phyloP scores from a whole-genome alignment of 768 basidiomycete genomes.

The Basidioascus undulatus region DNA sequence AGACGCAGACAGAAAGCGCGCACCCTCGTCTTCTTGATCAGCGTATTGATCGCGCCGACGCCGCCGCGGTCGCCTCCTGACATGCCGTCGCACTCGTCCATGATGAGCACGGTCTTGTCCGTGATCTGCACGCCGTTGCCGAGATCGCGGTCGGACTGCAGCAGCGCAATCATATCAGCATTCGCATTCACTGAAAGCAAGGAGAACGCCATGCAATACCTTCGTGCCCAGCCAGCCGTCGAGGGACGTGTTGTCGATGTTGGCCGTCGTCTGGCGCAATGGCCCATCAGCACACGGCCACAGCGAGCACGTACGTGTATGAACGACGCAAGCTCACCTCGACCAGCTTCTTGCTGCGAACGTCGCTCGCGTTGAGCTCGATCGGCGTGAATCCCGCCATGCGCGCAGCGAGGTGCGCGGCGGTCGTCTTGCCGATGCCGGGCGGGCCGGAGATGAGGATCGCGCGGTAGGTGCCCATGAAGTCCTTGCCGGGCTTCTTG shows the following conservation, averaged over 20 bases:
- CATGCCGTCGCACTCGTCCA: conserved; percentile 99
- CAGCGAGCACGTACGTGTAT: neutral
- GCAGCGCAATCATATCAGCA: neutral
- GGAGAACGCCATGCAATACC: neutral
- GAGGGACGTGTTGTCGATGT: conserved; percentile 65
- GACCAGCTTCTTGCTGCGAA: conserved; percentile 84
- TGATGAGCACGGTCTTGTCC: conserved; percentile 65
- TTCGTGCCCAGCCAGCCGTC: conserved; percentile 45
- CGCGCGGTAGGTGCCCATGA: conserved; percentile 63
- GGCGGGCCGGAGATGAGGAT: conserved; percentile 80
- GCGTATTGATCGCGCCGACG: conserved; percentile 67
- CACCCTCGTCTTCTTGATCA: conserved; percentile 85
- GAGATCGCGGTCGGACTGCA: too few species aligned
- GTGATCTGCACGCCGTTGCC: conserved; percentile 50
- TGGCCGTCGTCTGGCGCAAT: conserved; percentile 22
- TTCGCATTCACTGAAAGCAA: too few species aligned
- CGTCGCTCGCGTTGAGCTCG: conserved; percentile 88
- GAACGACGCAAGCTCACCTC: conserved; percentile 31
- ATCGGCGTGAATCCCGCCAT: conserved; percentile 78
- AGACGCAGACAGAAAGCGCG: conserved; percentile 1
- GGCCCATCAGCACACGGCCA: neutral
- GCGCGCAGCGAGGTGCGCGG: conserved; percentile 76
- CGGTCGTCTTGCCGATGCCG: conserved; percentile 93
- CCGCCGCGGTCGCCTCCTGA: conserved; percentile 92
- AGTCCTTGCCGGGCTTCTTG: conserved; percentile 83